Base-by-base conservation (phyloP, 306 rosid species). In the Trifolium fragiferum region DNA sequence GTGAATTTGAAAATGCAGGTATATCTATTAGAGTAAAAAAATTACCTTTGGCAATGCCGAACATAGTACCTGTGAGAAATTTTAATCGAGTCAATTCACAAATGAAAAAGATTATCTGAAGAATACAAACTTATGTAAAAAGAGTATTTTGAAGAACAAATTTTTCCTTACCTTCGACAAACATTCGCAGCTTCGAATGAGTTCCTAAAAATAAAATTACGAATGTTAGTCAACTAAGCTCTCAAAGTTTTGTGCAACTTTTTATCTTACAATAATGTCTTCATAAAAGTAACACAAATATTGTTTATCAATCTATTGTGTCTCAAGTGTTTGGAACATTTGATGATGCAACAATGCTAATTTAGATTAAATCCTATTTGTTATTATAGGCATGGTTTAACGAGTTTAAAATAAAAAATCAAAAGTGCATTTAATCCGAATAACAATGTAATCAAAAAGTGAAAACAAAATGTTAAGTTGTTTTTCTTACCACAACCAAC, bases 31-130 rank as follows among this genome's bases (percentile, higher is more conserved):
- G 5, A 13, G 16, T 10, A 20, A 66, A 41, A 41, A 43, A 1
- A 19, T 15, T 66, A 66, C 54, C 71, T 66, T 4, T 12, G 15
- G 71, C 71, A 41, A 66, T 40, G 35, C 71, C 71, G 2, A 2
- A 41, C n/a, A 43, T 0, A 41, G 43, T 12, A 66, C 30, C 71
- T 66, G 71, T 54, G 23, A 66, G 20, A 64, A 64, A 38, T 16
- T 64, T 37, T 37, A 64, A 1, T 10, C 23, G 38, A 4, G 10
- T 64, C 49, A 64, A 13, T 13, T 44, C 3, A 38, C 23, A 38
- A 35, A 62, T 33, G 18, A 19, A 9, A 16, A 6, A 33, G 13
- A 32, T 32, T 4, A 12, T 44, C 15, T n/a, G 25, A 62, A 32
- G 68, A 35, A 21, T 35, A 16, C 27, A 27, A 27, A 27, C 5